Evolutionary conservation across 495 filamentous ascomycete genomes (phyloP).

Genomic region (Podospora conica): DNA sequence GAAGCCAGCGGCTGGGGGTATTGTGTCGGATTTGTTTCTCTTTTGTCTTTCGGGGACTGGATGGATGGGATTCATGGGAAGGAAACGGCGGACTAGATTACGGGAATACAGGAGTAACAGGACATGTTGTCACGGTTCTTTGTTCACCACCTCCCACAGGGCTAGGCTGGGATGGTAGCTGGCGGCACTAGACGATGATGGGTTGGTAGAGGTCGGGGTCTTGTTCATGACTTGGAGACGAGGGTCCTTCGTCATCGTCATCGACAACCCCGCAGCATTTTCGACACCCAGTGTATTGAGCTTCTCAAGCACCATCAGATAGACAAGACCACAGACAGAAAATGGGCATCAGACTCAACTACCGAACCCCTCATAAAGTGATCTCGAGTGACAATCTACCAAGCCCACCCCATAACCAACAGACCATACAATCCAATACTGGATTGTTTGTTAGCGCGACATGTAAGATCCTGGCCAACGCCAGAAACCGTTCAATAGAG

Average conservation of each 20-base stretch:
- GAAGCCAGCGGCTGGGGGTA: background rate
- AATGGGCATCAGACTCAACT: background rate
- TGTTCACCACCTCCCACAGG: too few species aligned
- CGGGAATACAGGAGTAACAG: too few species aligned
- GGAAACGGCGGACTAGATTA: background rate
- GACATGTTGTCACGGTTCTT: background rate
- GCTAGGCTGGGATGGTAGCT: too few species aligned
- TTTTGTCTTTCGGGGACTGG: background rate
- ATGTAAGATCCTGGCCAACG: too few species aligned
- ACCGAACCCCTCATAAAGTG: background rate
- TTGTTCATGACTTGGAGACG: background rate
- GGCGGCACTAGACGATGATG: background rate
- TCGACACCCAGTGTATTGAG: background rate
- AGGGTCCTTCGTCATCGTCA: background rate
- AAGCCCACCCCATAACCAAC: background rate
- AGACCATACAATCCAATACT: too few species aligned
- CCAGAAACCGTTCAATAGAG: too few species aligned
- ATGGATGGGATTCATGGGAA: too few species aligned
- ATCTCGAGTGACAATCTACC: background rate
- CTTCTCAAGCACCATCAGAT: background rate
- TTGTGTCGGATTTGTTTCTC: background rate
- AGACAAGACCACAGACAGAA: background rate
- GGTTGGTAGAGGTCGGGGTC: background rate
- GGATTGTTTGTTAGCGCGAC: too few species aligned
- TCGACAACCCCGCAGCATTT: background rate